Evolutionary conservation across 305 asterid species (phyloP).

Genomic region (Petunia hybrid): DNA sequence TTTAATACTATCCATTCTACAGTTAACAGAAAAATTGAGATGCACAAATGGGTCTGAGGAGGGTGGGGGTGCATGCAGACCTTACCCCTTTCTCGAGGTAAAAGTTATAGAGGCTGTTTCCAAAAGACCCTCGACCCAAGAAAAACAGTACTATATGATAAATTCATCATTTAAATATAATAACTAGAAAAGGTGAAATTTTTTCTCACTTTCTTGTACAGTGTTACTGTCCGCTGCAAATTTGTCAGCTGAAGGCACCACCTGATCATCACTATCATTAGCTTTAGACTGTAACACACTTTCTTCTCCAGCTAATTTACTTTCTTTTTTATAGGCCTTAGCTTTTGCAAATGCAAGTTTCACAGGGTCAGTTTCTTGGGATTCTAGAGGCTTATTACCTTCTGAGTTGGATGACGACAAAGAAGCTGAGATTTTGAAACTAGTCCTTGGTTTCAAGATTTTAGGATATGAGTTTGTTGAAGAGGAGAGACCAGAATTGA

Average conservation of each 20-base stretch:
- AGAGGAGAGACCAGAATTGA: slow-evolving; percentile 32
- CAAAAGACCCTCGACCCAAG: too few species aligned
- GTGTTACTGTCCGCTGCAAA: slow-evolving; percentile 35
- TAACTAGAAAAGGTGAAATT: background rate
- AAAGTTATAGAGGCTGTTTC: too few species aligned
- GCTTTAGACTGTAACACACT: slow-evolving; percentile 36
- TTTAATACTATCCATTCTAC: background rate
- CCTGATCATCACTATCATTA: slow-evolving; percentile 3
- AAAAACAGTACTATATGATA: background rate
- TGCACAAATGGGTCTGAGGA: too few species aligned
- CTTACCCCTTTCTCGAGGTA: too few species aligned
- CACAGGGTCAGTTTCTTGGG: slow-evolving; percentile 53
- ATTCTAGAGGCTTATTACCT: slow-evolving; percentile 40
- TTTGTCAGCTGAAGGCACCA: slow-evolving; percentile 35
- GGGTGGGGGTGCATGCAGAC: too few species aligned
- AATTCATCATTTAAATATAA: background rate
- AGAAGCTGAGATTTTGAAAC: slow-evolving; percentile 49
- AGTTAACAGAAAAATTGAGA: background rate
- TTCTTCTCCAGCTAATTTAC: slow-evolving; percentile 35
- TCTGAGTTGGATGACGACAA: slow-evolving; percentile 45
- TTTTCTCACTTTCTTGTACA: slow-evolving; percentile 6
- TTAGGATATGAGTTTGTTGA: slow-evolving; percentile 35
- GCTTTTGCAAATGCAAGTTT: slow-evolving; percentile 76
- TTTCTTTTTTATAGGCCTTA: slow-evolving; percentile 57
- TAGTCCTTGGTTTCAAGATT: slow-evolving; percentile 42